Percentiles rank a stretch among this genome's conserved stretches.
Evolutionary conservation across 345 rosid species (phyloP).

Genomic region (Hibiscus syriacus): DNA sequence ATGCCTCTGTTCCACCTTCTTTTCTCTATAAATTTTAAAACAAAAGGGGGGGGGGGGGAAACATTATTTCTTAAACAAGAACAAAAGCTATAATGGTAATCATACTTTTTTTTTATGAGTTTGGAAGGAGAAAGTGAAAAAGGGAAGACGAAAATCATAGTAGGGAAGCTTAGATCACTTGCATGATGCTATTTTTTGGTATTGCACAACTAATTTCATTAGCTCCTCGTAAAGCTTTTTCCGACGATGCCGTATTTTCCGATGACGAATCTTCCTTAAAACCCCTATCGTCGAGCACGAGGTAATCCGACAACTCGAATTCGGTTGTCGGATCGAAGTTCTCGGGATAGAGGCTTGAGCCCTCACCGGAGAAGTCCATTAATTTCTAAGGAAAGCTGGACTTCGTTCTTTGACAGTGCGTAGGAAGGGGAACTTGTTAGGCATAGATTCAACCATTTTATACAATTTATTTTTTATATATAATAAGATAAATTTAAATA

Average conservation of each 20-base stretch:
- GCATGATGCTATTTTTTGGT: neutral
- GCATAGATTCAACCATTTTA: neutral
- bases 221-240: neutral
- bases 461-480: no score
- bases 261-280: neutral
- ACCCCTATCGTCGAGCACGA: neutral
- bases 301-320: neutral
- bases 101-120: neutral
- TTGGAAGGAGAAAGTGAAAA: neutral
- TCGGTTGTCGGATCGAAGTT: neutral
- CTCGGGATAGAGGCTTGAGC: neutral
- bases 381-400: neutral
- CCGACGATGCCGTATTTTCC: conserved; percentile 1
- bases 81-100: neutral
- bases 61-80: neutral
- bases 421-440: neutral
- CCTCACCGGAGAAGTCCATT: conserved; percentile 1
- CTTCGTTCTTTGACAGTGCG: neutral
- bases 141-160: neutral
- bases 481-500: no score
- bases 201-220: neutral
- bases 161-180: neutral
- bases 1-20: conserved; percentile 24
- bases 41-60: neutral
- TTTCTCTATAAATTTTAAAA: neutral